Base-by-base conservation (phyloP, 805 yeast species). In the Teunomyces pallodes region DNA sequence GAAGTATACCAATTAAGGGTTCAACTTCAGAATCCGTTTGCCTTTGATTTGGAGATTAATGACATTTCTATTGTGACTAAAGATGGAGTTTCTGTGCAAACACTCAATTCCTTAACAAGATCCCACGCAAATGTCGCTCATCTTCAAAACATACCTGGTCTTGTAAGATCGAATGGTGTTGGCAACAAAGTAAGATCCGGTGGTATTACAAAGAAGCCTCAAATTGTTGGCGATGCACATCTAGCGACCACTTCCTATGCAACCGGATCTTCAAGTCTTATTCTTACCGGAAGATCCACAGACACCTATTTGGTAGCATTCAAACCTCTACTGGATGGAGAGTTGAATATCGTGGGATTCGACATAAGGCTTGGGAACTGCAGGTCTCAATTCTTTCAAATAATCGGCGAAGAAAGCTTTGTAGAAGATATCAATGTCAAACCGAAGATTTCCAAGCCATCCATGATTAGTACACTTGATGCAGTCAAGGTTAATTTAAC, bases 21-120 rank as follows among this genome's bases (percentile, higher is more conserved):
- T 1, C 67, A 72, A 3, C 58, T 91, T 7, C 90, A 86, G 59
- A 92, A 92, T 61, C 96, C 96, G 7, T 89, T 82, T 66, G 79
- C 80, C 5, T 89, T 88, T 63, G 89, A 85, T 36, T 68, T 91
- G 10, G 83, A 80, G 33, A 67, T 91, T 4, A 70, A 72, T 14
- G 76, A 76, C 28, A 59, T 86, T 3, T 57, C 67, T 33, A 65
- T 85, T 2, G 65, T 63, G 1, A 57, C 70, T 3, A 67, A 61
- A 9, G 64, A 62, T 5, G 57, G 47, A 5, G 61, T 60, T 3
- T 47, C 57, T n/a, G 59, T 69, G 1, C 65, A 68, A 36, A 70
- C 74, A 1, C 43, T 69, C 9, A 50, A 48, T 43, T 45, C 50
- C n/a, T 35, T 36, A 24, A 48, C 44, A 12, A 46, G 43, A 17